These are phyloP conservation scores for Psilocybe tampanensis DNA, from an alignment of 768 basidiomycete genomes.

Conservation along the genomic window DNA sequence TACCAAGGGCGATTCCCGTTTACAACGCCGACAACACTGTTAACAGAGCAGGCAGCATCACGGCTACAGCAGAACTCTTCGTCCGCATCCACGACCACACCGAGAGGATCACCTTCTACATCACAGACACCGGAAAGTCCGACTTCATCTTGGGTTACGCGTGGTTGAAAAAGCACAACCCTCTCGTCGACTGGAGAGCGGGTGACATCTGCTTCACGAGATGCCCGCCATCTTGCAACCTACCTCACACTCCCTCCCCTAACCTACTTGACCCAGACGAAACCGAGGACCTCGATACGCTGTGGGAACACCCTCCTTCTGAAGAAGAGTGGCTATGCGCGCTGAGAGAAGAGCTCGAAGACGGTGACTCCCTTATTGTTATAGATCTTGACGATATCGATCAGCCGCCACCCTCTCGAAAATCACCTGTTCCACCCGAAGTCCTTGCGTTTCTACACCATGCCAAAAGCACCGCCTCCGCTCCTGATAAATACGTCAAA, in stretches of 20 bases:
- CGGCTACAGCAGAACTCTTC: conserved; percentile 15
- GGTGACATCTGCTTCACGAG: conserved; percentile 11
- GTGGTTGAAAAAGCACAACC: conserved; percentile 24
- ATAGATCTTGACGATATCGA: no score
- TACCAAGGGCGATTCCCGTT: conserved; percentile 13
- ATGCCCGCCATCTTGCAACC: neutral
- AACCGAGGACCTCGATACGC: neutral
- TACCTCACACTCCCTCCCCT: neutral
- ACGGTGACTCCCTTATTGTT: no score
- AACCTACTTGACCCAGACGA: neutral
- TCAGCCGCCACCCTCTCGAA: no score
- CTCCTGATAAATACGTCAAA: no score
- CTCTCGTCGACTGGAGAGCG: conserved; percentile 15
- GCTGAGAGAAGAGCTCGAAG: no score
- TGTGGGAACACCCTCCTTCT: neutral
- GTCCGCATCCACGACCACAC: conserved; percentile 18
- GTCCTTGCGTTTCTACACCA: no score
- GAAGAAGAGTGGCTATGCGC: no score
- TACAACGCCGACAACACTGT: conserved; percentile 22
- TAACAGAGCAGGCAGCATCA: conserved; percentile 20
- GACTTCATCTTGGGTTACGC: conserved; percentile 19
- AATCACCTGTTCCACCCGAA: no score
- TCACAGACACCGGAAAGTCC: conserved; percentile 20
- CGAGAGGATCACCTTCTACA: conserved; percentile 17
- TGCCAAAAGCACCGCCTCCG: no score